Evolutionary conservation across 169 alveolate species (phyloP).

Genomic region (Condylostoma magnum): DNA sequence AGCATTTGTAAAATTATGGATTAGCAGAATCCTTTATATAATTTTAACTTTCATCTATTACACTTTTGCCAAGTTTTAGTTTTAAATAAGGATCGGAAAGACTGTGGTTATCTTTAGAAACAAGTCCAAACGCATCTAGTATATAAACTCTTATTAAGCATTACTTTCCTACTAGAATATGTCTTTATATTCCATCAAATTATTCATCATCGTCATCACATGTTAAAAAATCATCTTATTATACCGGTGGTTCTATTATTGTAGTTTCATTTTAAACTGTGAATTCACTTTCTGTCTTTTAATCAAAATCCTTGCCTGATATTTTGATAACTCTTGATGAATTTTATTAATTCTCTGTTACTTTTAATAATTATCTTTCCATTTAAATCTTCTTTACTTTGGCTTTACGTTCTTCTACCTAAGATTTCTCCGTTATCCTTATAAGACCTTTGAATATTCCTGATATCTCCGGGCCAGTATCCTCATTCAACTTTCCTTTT

Average conservation of each 20-base stretch:
- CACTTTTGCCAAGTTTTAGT: constrained; percentile 47
- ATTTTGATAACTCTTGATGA: too few species aligned
- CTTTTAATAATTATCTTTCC: not conserved
- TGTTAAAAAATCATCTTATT: too few species aligned
- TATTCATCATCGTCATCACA: not conserved
- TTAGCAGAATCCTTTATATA: constrained; percentile 56
- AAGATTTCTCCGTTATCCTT: not conserved
- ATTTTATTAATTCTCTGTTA: not conserved
- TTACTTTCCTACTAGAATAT: constrained; percentile 15
- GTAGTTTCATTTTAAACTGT: too few species aligned
- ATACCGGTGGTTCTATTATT: too few species aligned
- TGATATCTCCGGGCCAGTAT: too few species aligned
- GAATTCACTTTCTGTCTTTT: too few species aligned
- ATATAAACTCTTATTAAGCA: constrained; percentile 31
- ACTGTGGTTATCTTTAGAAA: constrained; percentile 25
- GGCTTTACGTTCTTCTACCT: not conserved
- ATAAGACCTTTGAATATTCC: constrained; percentile 16
- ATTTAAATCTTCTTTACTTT: not conserved
- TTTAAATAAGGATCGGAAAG: constrained; percentile 75
- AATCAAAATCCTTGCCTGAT: too few species aligned
- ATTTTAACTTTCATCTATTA: constrained; percentile 53
- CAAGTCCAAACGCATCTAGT: constrained; percentile 13
- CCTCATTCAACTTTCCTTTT: constrained; percentile 54
- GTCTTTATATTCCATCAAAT: not conserved
- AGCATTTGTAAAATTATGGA: constrained; percentile 53